Conservation (phyloP, 106 monocot genomes). For the Narthecium ossifragum region DNA sequence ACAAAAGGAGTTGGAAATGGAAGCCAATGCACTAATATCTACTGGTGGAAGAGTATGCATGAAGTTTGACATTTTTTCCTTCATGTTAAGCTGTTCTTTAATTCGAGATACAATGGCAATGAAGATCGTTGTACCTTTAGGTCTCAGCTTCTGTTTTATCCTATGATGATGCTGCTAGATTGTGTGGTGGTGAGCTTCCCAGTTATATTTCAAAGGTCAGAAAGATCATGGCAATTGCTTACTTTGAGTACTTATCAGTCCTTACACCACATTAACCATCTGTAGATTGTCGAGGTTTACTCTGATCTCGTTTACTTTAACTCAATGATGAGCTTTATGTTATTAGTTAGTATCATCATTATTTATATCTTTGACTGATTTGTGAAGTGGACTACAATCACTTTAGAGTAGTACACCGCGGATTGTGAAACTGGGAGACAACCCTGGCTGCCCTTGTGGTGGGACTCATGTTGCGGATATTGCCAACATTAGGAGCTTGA, state of each 20-base stretch:
- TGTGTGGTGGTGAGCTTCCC: conserved; percentile 68
- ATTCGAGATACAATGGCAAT: too few relatives aligned
- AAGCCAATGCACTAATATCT: conserved; percentile 59
- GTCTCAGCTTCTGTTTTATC: conserved; percentile 57
- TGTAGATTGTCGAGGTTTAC: too few relatives aligned
- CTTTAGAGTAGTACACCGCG: conserved; percentile 65
- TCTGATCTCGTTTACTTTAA: too few relatives aligned
- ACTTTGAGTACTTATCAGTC: too few relatives aligned
- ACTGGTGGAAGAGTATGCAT: conserved; percentile 45
- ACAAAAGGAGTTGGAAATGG: conserved; percentile 60
- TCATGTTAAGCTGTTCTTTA: too few relatives aligned
- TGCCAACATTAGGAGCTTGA: conserved; percentile 46
- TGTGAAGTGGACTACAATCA: conserved; percentile 16
- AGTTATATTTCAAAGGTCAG: conserved; percentile 66
- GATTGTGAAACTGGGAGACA: conserved; percentile 61
- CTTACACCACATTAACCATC: too few relatives aligned
- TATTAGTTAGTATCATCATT: too few relatives aligned
- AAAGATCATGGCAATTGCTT: not conserved
- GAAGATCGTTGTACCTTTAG: conserved; percentile 13
- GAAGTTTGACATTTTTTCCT: too few relatives aligned
- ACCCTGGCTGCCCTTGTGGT: conserved; percentile 78
- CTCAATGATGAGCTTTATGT: too few relatives aligned
- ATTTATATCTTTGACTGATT: too few relatives aligned
- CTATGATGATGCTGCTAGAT: conserved; percentile 58
- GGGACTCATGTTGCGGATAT: conserved; percentile 87